A percentile compares a stretch with the other conserved stretches of the same genome.
Evolutionary conservation across 139 green algal genomes (phyloP).

Genomic region (Chlorella vulgaris): DNA sequence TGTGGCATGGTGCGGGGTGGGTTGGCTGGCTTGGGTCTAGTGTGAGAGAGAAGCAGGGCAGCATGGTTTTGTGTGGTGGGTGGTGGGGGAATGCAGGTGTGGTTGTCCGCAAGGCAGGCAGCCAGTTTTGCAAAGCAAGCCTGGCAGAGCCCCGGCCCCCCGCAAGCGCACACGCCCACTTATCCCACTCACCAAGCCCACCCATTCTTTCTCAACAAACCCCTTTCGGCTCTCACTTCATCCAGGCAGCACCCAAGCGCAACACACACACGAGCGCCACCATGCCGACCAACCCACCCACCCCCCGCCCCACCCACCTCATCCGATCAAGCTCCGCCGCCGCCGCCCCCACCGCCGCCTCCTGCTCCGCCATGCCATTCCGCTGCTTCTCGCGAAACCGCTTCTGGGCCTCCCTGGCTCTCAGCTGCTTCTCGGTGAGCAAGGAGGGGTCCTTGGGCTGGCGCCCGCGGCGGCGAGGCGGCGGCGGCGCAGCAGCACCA

Average conservation of each 20-base stretch:
- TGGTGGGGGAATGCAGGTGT: background rate
- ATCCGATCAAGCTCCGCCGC: background rate
- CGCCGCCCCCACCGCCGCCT: background rate
- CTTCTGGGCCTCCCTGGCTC: conserved; percentile 39
- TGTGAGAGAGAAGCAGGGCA: too few relatives aligned
- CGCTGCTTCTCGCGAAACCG: conserved; percentile 34
- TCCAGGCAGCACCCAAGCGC: too few relatives aligned
- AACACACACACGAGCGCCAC: too few relatives aligned
- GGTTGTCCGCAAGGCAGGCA: background rate
- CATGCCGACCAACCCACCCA: background rate
- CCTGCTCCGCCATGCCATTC: conserved; percentile 1
- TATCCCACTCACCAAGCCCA: too few relatives aligned
- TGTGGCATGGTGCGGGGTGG: too few relatives aligned
- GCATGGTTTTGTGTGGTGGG: too few relatives aligned
- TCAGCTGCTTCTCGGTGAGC: conserved; percentile 36
- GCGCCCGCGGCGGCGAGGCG: background rate
- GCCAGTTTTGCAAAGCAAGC: background rate
- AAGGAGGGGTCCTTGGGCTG: conserved; percentile 4
- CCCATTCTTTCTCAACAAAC: too few relatives aligned
- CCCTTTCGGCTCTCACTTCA: too few relatives aligned
- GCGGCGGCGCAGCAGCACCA: background rate
- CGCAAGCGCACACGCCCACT: too few relatives aligned
- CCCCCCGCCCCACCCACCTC: background rate
- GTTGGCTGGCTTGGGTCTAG: too few relatives aligned
- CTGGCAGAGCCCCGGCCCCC: too few relatives aligned